These are phyloP conservation scores for Umbelopsis vinacea DNA, from an alignment of 192 early-diverging fungal species.

Conservation along the genomic window DNA sequence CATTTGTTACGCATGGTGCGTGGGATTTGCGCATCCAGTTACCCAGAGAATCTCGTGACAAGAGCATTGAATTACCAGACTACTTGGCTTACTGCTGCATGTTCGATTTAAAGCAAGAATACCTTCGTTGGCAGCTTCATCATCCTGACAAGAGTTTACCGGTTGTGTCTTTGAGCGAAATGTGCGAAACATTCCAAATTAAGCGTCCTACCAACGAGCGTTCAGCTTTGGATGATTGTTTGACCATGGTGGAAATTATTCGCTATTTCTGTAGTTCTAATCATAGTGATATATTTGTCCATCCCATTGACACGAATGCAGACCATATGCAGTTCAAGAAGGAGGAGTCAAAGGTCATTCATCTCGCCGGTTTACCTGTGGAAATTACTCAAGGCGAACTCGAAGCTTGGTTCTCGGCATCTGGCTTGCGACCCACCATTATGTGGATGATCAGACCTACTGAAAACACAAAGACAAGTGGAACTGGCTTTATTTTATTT, in stretches of 20 bases:
- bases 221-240: constrained; percentile 62
- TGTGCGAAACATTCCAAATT: constrained; percentile 62
- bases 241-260: constrained; percentile 66
- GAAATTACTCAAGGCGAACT: constrained; percentile 64
- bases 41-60: constrained; percentile 66
- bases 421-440: constrained; percentile 54
- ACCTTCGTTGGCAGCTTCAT: constrained; percentile 63
- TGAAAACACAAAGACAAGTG: constrained; percentile 63
- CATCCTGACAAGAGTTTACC: constrained; percentile 58
- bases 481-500: constrained; percentile 67
- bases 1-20: constrained; percentile 76
- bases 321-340: constrained; percentile 67
- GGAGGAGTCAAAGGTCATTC: constrained; percentile 65
- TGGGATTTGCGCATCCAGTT: constrained; percentile 74
- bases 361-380: constrained; percentile 64
- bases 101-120: constrained; percentile 74
- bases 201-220: constrained; percentile 50
- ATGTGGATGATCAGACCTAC: constrained; percentile 66
- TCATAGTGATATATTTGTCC: constrained; percentile 59
- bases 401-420: constrained; percentile 61
- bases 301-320: constrained; percentile 67
- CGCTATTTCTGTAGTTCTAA: constrained; percentile 52
- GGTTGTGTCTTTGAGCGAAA: constrained; percentile 56
- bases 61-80: constrained; percentile 58
- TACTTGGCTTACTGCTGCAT: constrained; percentile 64